Percentiles rank a stretch among this genome's conserved stretches.
Conservation (phyloP, 352 stramenopile genomes). For the Blastocystis sp. region DNA sequence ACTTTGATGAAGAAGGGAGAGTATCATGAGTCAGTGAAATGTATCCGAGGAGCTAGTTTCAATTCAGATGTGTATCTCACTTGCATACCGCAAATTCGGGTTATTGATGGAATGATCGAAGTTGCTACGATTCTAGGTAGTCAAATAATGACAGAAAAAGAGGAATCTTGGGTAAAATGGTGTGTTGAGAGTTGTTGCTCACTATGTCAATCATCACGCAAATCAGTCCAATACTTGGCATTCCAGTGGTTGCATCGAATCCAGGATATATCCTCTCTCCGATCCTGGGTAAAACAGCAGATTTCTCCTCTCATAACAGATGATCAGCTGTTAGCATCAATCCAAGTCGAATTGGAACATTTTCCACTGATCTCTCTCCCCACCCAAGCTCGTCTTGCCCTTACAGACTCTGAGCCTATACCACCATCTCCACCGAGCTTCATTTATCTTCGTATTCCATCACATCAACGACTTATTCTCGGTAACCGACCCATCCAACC, state of each 20-base stretch:
- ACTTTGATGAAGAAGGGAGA: neutral
- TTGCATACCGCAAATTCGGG: too few species aligned
- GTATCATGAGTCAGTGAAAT: neutral
- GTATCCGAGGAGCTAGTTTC: neutral
- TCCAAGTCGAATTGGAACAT: neutral
- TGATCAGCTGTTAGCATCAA: neutral
- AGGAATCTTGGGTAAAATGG: too few species aligned
- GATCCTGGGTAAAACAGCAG: neutral
- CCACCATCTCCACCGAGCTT: neutral
- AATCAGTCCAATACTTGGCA: neutral
- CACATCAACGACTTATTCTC: neutral
- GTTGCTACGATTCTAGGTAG: too few species aligned
- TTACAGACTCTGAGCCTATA: neutral
- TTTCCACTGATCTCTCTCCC: neutral
- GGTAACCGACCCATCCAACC: neutral
- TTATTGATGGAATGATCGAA: too few species aligned
- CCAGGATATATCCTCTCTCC: neutral
- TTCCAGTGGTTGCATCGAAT: neutral
- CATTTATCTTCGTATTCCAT: neutral
- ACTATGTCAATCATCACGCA: too few species aligned
- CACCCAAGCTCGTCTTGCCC: neutral
- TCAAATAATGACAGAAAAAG: too few species aligned
- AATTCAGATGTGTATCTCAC: slow-evolving; percentile 7
- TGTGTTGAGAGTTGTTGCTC: too few species aligned
- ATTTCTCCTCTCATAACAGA: neutral